These are phyloP conservation scores for Albugo laibachii DNA, from an alignment of 352 stramenopile genomes.

Conservation along the genomic window DNA sequence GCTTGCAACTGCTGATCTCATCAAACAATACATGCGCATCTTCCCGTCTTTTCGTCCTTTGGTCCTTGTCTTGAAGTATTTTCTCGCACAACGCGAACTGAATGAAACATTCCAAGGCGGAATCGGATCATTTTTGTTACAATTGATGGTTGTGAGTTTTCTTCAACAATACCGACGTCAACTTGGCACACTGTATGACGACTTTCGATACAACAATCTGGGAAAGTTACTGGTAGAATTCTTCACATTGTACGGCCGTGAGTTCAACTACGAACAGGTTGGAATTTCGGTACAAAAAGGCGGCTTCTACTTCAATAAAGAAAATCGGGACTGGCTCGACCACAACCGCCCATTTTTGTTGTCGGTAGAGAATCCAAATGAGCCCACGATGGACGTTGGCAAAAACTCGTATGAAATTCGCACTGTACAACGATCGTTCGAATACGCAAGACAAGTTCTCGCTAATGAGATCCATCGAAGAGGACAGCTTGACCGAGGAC, in stretches of 20 bases:
- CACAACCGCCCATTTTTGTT: slow-evolving; percentile 66
- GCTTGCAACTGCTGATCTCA: slow-evolving; percentile 67
- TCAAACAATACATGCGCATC: slow-evolving; percentile 82
- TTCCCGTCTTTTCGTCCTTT: slow-evolving; percentile 85
- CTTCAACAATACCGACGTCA: slow-evolving; percentile 78
- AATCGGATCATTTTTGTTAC: slow-evolving; percentile 85
- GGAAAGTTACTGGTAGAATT: slow-evolving; percentile 87
- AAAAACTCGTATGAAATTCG: slow-evolving; percentile 86
- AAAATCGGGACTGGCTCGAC: slow-evolving; percentile 47
- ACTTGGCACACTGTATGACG: slow-evolving; percentile 23
- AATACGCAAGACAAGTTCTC: slow-evolving; percentile 56
- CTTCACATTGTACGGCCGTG: slow-evolving; percentile 85
- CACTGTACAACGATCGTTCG: slow-evolving; percentile 81
- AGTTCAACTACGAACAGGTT: slow-evolving; percentile 88
- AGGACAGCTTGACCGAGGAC: slow-evolving; percentile 27
- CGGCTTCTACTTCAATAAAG: slow-evolving; percentile 86
- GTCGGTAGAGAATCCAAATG: slow-evolving; percentile 89
- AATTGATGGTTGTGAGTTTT: slow-evolving; percentile 91
- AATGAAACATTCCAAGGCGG: slow-evolving; percentile 92
- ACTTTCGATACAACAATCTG: slow-evolving; percentile 76
- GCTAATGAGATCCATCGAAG: slow-evolving; percentile 50
- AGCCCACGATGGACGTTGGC: slow-evolving; percentile 80
- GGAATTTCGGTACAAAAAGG: slow-evolving; percentile 85
- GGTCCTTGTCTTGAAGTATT: slow-evolving; percentile 91
- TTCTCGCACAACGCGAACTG: slow-evolving; percentile 80